These are phyloP conservation scores for Pontederia crassipes DNA, from an alignment of 176 grass and related monocot genomes.

Conservation along the genomic window DNA sequence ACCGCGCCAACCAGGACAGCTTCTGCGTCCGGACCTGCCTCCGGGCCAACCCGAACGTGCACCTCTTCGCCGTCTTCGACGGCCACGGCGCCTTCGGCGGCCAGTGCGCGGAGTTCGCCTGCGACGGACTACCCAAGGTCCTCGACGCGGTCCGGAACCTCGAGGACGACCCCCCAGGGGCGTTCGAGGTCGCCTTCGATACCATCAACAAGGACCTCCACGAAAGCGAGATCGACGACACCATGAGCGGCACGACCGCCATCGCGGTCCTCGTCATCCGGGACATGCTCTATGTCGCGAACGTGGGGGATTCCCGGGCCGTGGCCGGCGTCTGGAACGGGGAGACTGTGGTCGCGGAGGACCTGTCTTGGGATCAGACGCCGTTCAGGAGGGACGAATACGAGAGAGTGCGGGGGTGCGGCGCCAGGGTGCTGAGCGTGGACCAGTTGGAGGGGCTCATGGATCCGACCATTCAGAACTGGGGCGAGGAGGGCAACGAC, in stretches of 20 bases:
- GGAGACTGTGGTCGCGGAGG: slow-evolving; percentile 45
- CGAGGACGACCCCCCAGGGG: slow-evolving; percentile 29
- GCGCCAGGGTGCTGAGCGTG: slow-evolving; percentile 72
- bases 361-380: slow-evolving; percentile 87
- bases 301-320: slow-evolving; percentile 89
- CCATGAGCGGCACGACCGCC: slow-evolving; percentile 94
- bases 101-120: slow-evolving; percentile 55
- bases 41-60: slow-evolving; percentile 51
- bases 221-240: slow-evolving; percentile 61
- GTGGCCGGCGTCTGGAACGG: slow-evolving; percentile 55
- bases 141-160: slow-evolving; percentile 25
- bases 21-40: slow-evolving; percentile 46
- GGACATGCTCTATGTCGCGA: slow-evolving; percentile 56
- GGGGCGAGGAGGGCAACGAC: slow-evolving; percentile 38
- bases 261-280: slow-evolving; percentile 60
- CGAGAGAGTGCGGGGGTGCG: slow-evolving; percentile 63
- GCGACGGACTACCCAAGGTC: slow-evolving; percentile 44
- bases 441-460: slow-evolving; percentile 62
- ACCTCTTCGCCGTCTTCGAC: slow-evolving; percentile 92
- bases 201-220: slow-evolving; percentile 64
- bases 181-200: slow-evolving; percentile 43
- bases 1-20: slow-evolving; percentile 72
- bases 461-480: slow-evolving; percentile 32
- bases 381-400: slow-evolving; percentile 89
- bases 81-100: slow-evolving; percentile 63